Evolutionary conservation across 345 rosid genomes (phyloP), one percentile per base, ranked within the genome.

Genomic region (Turnera subulata): DNA sequence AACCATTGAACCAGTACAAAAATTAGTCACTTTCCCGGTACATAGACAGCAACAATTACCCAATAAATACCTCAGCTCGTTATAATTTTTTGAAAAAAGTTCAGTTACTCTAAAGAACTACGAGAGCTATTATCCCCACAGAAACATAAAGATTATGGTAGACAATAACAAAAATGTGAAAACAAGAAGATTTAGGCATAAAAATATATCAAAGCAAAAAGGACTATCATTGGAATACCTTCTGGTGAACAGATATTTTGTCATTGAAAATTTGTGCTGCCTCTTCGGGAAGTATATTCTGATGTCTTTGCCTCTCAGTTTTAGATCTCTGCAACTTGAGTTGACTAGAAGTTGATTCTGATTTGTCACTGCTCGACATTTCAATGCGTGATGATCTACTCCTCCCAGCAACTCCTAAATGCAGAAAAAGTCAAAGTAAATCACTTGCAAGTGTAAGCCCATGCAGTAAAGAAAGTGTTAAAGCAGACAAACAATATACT

Each of bases 221-320:
- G 17, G 11, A 47, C 43, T 15, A 18, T 33, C 17, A 58, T 2
- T 21, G 4, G 46, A 20, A 42, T 80, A 92, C 97, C 95, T 78
- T 92, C 80, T 80, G 70, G 74, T 82, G 81, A 18, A 64, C 84
- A 42, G 98, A 70, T 57, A 92, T 73, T 60, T 69, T 92, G 58
- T 80, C 78, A 70, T 86, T 82, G 66, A 79, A 89, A 43, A 92
- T 83, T 74, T 82, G 81, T 13, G 89, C 96, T 20, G 97, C 94
- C 61, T 89, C 94, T 66, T 77, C 73, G 17, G 88, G 82, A 66
- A 80, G 85, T 57, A 93, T 64, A 73, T 71, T 82, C 20, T 56
- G 78, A 69, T 63, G 73, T 61, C 70, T 80, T n/a, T 59, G 83
- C 62, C 70, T 74, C 76, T 85, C 94, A 16, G 88, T 83, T 82